Base-by-base conservation (phyloP, 441 rosid species). In the Bocquillonia castaneifolia region DNA sequence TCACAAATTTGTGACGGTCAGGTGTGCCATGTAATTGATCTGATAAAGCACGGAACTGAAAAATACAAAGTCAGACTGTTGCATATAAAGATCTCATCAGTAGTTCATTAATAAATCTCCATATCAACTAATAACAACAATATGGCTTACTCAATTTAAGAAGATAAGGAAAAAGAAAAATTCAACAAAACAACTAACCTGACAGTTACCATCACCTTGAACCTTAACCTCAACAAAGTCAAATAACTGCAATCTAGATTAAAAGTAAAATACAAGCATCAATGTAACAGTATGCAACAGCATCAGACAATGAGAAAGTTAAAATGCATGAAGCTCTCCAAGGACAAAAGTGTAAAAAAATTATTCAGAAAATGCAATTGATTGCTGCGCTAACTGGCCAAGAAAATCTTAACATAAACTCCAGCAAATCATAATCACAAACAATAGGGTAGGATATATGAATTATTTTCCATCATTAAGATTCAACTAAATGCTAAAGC, bases 11-110 rank as follows among this genome's bases (percentile, higher is more conserved):
- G 81, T 92, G 93, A 66, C 78, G 76, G 55, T 88, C 98, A 54
- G 95, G 84, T n/a, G 88, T 78, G 56, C 64, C 64, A 73, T 81
- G 77, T 18, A 88, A 78, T 73, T 92, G 96, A 84, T 88, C 88
- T 52, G 98, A 84, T 55, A 92, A 81, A 69, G 98, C 96, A 62
- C 89, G 95, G 66, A 92, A 92, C 98, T 92, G 85, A 58, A 47
- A 72, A 72, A 62, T 42, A 39, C 67, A 75, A 45, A 26, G 45
- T 44, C 63, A 44, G 44, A 51, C 13, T 5, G 37, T 22, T 28
- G 18, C 60, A 56, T 37, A 53, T 22, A 32, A 58, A 18, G 50
- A 5, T 6, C 15, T 10, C 23, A 57, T 40, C 37, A 62, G 3
- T 51, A 59, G 14, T 37, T 37, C 39, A 12, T 44, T 34, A 5